Percentiles rank a stretch among this genome's conserved stretches.
Conservation (phyloP, 192 early-diverging fungal genomes). For the Backusella morwellensis region DNA sequence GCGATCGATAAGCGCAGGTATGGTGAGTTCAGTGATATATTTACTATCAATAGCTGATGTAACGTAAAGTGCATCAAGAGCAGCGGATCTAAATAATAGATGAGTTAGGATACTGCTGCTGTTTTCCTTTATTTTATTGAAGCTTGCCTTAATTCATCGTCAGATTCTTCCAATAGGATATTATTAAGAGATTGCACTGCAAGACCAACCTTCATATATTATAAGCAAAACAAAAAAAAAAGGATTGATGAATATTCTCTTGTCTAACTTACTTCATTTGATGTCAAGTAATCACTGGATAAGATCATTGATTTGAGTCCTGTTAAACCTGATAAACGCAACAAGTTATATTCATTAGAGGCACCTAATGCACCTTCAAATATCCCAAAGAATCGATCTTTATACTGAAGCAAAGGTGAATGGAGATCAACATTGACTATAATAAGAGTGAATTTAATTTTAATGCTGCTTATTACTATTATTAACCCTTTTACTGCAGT, state of each 20-base stretch:
- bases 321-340: slow-evolving; percentile 68
- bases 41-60: slow-evolving; percentile 42
- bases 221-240: background rate
- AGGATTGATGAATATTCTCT: background rate
- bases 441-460: background rate
- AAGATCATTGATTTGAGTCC: slow-evolving; percentile 69
- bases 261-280: slow-evolving; percentile 47
- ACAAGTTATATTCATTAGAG: slow-evolving; percentile 72
- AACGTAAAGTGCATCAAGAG: slow-evolving; percentile 46
- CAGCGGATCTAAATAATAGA: slow-evolving; percentile 35
- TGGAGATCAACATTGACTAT: slow-evolving; percentile 36
- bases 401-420: slow-evolving; percentile 67
- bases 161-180: slow-evolving; percentile 46
- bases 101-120: background rate
- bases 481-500: background rate
- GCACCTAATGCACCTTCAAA: slow-evolving; percentile 66
- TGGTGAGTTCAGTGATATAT: slow-evolving; percentile 46
- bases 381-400: slow-evolving; percentile 73
- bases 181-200: slow-evolving; percentile 50
- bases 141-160: slow-evolving; percentile 47
- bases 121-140: background rate
- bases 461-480: background rate
- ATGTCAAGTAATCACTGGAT: slow-evolving; percentile 50
- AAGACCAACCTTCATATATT: slow-evolving; percentile 34
- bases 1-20: slow-evolving; percentile 52